Conservation (phyloP, 768 basidiomycete genomes). For the Termitomyces sp. region DNA sequence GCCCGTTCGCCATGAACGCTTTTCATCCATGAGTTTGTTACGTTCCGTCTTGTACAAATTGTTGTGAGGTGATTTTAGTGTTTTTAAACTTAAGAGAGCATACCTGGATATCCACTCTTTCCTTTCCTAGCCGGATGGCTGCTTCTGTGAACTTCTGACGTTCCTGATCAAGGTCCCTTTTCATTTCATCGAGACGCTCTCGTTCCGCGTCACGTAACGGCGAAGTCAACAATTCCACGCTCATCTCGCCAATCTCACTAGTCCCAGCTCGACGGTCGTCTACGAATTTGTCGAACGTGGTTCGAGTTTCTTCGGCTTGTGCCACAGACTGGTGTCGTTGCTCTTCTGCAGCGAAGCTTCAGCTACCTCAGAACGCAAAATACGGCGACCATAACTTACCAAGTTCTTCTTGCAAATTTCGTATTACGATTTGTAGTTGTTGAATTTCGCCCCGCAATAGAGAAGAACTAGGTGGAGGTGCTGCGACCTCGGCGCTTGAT, state of each 20-base stretch:
- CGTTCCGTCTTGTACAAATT: slow-evolving; percentile 46
- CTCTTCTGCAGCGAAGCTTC: slow-evolving; percentile 1
- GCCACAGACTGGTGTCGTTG: slow-evolving; percentile 6
- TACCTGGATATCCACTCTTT: slow-evolving; percentile 66
- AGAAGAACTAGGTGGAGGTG: slow-evolving; percentile 13
- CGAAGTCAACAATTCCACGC: slow-evolving; percentile 47
- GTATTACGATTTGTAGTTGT: slow-evolving; percentile 44
- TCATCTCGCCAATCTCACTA: slow-evolving; percentile 35
- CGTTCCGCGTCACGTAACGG: slow-evolving; percentile 50
- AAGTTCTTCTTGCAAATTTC: slow-evolving; percentile 49
- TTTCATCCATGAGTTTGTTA: slow-evolving; percentile 58
- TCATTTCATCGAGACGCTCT: slow-evolving; percentile 45
- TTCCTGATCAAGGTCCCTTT: slow-evolving; percentile 58
- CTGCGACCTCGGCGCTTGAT: slow-evolving; percentile 13
- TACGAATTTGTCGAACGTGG: slow-evolving; percentile 35
- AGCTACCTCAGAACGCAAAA: background rate
- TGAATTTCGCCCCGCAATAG: slow-evolving; percentile 38
- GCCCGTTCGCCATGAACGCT: slow-evolving; percentile 66
- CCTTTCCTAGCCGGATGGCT: slow-evolving; percentile 55
- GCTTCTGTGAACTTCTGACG: slow-evolving; percentile 60
- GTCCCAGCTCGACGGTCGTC: slow-evolving; percentile 32
- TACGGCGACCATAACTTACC: slow-evolving; percentile 31
- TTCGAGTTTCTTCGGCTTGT: slow-evolving; percentile 1
- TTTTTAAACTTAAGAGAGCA: background rate
- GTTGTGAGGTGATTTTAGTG: background rate